These are phyloP conservation scores for Chaetomium sp. DNA, from an alignment of 2,329 filamentous ascomycete species.

Conservation along the genomic window DNA sequence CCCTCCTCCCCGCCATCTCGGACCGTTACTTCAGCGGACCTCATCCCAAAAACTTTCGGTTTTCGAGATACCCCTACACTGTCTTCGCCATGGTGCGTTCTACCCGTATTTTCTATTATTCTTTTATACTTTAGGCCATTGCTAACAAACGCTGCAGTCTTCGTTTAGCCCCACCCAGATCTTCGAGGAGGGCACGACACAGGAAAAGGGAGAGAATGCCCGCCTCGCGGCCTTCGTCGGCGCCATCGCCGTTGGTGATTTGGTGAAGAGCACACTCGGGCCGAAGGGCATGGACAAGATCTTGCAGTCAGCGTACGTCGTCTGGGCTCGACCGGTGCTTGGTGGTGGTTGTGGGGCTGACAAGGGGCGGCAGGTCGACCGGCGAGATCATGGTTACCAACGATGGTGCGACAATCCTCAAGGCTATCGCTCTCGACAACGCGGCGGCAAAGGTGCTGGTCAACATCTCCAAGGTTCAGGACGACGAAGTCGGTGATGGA, in stretches of 20 bases:
- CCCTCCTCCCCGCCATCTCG: constrained; percentile 31
- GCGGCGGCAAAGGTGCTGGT: constrained; percentile 97
- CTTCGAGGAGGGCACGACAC: constrained; percentile 93
- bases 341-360: constrained; percentile 21
- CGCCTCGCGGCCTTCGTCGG: constrained; percentile 97
- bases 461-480: constrained; percentile 99
- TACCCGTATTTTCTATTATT: background rate
- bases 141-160: constrained; percentile 40
- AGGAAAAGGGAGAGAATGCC: constrained; percentile 99
- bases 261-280: constrained; percentile 95
- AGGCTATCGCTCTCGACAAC: constrained; percentile 97
- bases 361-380: constrained; percentile 66
- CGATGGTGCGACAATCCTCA: constrained; percentile 96
- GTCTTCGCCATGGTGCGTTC: constrained; percentile 30
- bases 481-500: constrained; percentile 97
- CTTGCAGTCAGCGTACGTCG: constrained; percentile 83
- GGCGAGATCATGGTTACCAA: constrained; percentile 98
- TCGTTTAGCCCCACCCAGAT: constrained; percentile 92
- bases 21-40: constrained; percentile 18
- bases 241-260: constrained; percentile 93
- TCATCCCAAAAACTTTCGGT: constrained; percentile 10
- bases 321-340: background rate
- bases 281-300: constrained; percentile 99
- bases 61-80: constrained; percentile 19
- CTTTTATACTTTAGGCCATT: background rate